Conservation (phyloP, 1,284 basidiomycete genomes). For the Ganoderma lingzhi region DNA sequence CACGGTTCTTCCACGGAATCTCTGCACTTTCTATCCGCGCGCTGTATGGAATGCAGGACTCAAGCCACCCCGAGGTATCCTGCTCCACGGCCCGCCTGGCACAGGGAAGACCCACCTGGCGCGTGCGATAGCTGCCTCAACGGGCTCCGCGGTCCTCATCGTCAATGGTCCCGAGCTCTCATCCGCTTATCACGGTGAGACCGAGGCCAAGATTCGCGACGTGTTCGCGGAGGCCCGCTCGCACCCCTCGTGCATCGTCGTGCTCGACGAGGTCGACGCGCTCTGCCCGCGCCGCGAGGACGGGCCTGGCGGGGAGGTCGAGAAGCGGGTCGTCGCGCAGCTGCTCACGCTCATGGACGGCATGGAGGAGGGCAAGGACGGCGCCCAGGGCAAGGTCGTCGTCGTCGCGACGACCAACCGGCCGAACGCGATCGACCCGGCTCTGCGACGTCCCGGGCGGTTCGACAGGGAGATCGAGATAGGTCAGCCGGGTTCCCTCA, state of each 20-base stretch:
- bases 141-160: conserved; percentile 82
- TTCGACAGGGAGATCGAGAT: conserved; percentile 99
- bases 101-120: conserved; percentile 96
- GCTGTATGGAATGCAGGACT: conserved; percentile 59
- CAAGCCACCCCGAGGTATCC: conserved; percentile 89
- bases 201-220: conserved; percentile 88
- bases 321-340: conserved; percentile 95
- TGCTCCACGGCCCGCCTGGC: conserved; percentile 92
- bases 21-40: background rate
- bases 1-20: background rate
- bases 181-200: conserved; percentile 96
- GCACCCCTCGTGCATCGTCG: conserved; percentile 90
- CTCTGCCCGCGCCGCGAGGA: conserved; percentile 92
- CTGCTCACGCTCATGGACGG: conserved; percentile 96
- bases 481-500: conserved; percentile 56
- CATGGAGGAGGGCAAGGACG: conserved; percentile 65
- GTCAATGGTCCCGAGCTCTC: conserved; percentile 96
- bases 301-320: conserved; percentile 90
- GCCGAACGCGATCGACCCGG: conserved; percentile 97
- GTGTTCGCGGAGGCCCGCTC: conserved; percentile 88
- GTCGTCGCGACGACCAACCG: conserved; percentile 98
- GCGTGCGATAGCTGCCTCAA: conserved; percentile 86
- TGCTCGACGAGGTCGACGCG: conserved; percentile 97
- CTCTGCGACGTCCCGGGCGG: conserved; percentile 90
- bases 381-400: conserved; percentile 71